Evolutionary conservation across 768 basidiomycete genomes (phyloP), one percentile per base, ranked within the genome.

Genomic region (Solioccasus polychromus): DNA sequence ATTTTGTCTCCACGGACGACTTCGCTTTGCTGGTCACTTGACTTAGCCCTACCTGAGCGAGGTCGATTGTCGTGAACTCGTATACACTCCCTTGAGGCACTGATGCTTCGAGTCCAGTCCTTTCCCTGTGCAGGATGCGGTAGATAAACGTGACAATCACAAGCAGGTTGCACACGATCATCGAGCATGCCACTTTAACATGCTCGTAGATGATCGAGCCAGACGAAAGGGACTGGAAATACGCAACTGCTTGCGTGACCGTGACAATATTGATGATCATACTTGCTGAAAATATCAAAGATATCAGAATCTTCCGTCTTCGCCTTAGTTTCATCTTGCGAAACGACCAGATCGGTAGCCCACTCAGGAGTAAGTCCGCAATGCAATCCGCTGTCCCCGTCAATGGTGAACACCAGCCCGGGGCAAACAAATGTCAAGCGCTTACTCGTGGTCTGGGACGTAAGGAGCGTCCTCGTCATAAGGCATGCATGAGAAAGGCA

Each of bases 381-480:
- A 58, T 8, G 19, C 47, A 44, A 20, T 64, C 63, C 39, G 47
- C 62, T 63, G 31, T 30, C 3, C 7, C 3, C 24, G 4, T 11
- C 19, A 25, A 30, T 3, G 12, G 22, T 53, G 8, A 48, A 39
- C 7, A 5, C 23, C 17, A 26, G 20, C 6, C 19, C 18, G 17
- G 8, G 15, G 14, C 10, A 15, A 25, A 35, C 17, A 15, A 15
- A 39, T 12, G 36, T 22, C 14, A 23, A 11, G 11, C 28, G 36
- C 62, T 59, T 28, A 63, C 61, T 48, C 31, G 47, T 46, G 23
- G 51, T 52, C 39, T 62, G 61, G 29, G 47, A 24, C 38, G 58
- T 38, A 5, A 52, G 50, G 19, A 42, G 26, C 0, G 35, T 3
- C 8, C n/a, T 14, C 7, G 20, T 32, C 42, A 58, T 49, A 8